Evolutionary conservation across 352 stramenopile species (phyloP), one percentile per base, ranked within the genome.

Genomic region (Globisporangium cederbergense): DNA sequence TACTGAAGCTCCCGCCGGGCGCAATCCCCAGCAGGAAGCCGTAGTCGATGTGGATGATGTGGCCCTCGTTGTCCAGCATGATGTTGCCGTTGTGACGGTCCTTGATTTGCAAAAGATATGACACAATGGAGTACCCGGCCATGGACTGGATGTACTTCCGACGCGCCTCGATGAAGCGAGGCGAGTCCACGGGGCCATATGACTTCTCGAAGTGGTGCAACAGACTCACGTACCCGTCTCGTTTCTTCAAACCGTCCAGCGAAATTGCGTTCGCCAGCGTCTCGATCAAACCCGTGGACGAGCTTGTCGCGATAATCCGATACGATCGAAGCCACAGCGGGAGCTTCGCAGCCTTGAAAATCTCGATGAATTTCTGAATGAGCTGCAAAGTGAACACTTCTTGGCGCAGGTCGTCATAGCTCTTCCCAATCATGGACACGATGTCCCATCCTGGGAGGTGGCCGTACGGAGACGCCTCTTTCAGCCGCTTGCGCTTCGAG

Each of bases 21-120:
- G 96, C 97, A 81, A 98, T 99, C 28, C 97, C 97, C 60, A 99
- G 92, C 45, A 99, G 79, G 75, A 99, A 99, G 8, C 98, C 98
- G 81, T 99, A 99, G 75, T 99, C 98, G 67, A 99, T 99, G 77
- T 99, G 97, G 66, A 99, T 98, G 10, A 99, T 87, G 74, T 98
- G 97, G 14, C 98, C 97, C 77, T 97, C 86, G 51, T 93, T 98
- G 77, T 99, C 97, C 56, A 99, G 90, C 92, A 99, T 99, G 54
- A 99, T 99, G 72, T 99, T 99, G 45, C 97, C 98, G 66, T 99
- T 99, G 90, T 99, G 98, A 7, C 97, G 90, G 81, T 99, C 98
- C 73, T 99, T 99, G 71, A 99, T 93, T 68, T 98, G 96, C 32
- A 99, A 75, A 30, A 99, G 89, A 71, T 99, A 99, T 46, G 82